A percentile compares a stretch with the other conserved stretches of the same genome.
Conservation (phyloP, 768 basidiomycete species). For the Pulveroboletus sp. region DNA sequence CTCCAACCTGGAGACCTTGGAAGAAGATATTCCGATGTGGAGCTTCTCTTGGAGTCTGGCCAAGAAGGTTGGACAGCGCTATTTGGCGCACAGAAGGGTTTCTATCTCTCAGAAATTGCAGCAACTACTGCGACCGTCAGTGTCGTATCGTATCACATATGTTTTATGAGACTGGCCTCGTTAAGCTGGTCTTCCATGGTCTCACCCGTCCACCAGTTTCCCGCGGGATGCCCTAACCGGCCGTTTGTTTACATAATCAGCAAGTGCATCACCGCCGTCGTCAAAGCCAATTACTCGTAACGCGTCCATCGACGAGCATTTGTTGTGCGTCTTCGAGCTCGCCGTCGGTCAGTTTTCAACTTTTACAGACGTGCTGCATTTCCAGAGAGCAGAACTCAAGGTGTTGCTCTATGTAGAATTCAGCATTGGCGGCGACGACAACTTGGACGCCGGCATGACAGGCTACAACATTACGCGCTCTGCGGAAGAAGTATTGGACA, state of each 20-base stretch:
- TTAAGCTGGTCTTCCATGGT: slow-evolving; percentile 36
- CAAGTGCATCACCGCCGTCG: background rate
- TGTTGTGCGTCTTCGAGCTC: background rate
- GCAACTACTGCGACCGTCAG: slow-evolving; percentile 46
- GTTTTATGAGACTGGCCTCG: slow-evolving; percentile 30
- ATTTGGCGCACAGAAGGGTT: slow-evolving; percentile 87
- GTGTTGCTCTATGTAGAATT: background rate
- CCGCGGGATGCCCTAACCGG: slow-evolving; percentile 12
- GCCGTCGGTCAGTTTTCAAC: background rate
- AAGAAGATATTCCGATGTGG: slow-evolving; percentile 76
- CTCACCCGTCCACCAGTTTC: slow-evolving; percentile 14
- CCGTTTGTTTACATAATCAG: slow-evolving; percentile 20
- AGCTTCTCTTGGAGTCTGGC: slow-evolving; percentile 70
- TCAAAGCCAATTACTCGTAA: slow-evolving; percentile 8
- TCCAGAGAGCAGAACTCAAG: background rate
- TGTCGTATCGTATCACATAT: background rate
- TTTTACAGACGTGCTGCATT: background rate
- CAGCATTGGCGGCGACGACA: slow-evolving; percentile 4
- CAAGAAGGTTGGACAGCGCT: slow-evolving; percentile 77
- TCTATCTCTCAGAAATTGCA: slow-evolving; percentile 78
- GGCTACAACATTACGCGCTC: slow-evolving; percentile 72
- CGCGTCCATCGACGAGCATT: slow-evolving; percentile 14
- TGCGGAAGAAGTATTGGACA: slow-evolving; percentile 53
- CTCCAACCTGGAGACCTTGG: slow-evolving; percentile 44
- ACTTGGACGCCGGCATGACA: slow-evolving; percentile 43